Percentiles rank a stretch among this genome's conserved stretches.
Conservation (phyloP, 768 basidiomycete genomes). For the Mycena haematopus region DNA sequence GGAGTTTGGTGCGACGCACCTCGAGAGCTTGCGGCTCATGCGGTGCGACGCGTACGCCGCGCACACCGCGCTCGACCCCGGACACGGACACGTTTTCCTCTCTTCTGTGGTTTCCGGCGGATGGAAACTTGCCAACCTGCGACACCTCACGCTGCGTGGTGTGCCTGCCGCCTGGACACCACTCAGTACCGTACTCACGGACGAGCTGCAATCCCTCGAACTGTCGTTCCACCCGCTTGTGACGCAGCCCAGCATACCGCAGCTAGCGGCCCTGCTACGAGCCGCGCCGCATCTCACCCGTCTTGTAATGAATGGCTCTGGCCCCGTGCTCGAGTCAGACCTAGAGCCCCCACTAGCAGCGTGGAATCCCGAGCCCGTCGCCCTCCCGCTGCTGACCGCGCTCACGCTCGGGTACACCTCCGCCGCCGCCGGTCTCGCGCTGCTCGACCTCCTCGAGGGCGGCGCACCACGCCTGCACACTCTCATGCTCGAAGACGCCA, state of each 20-base stretch:
- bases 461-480: conserved; percentile 42
- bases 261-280: conserved; percentile 51
- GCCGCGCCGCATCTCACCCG: conserved; percentile 47
- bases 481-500: conserved; percentile 53
- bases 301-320: conserved; percentile 57
- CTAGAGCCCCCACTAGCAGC: conserved; percentile 7
- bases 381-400: conserved; percentile 45
- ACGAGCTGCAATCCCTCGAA: conserved; percentile 45
- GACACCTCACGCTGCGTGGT: conserved; percentile 57
- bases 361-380: conserved; percentile 34
- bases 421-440: conserved; percentile 41
- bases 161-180: conserved; percentile 63
- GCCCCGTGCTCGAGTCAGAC: conserved; percentile 41
- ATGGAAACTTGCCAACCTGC: conserved; percentile 50
- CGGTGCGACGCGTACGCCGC: conserved; percentile 65
- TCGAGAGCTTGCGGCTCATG: conserved; percentile 61
- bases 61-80: conserved; percentile 44
- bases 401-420: conserved; percentile 55
- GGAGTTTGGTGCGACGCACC: conserved; percentile 44
- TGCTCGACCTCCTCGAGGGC: conserved; percentile 40
- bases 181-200: conserved; percentile 41
- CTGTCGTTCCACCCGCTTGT: conserved; percentile 60
- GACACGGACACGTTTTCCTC: conserved; percentile 46
- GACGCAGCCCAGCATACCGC: conserved; percentile 56
- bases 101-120: conserved; percentile 32